Base-by-base conservation (phyloP, 331 rosid species). In the Quercus tomentella region DNA sequence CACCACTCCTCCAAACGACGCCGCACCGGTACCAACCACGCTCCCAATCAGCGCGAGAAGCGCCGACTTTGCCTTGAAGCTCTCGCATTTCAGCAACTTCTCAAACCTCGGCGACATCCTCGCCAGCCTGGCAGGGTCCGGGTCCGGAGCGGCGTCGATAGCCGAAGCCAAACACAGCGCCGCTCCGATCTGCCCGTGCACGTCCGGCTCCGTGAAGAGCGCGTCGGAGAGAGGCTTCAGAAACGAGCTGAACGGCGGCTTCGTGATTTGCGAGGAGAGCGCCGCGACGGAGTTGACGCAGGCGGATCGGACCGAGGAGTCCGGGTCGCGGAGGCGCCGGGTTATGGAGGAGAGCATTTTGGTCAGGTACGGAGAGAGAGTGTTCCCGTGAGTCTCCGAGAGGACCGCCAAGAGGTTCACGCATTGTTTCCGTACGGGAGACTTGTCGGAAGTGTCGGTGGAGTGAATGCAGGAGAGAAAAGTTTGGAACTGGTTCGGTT, bases 221-320 rank as follows among this genome's bases (percentile, higher is more conserved):
- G 98, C 93, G 68, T 90, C 98, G 22, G 92, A 45, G 16, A 96
- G 70, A 61, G 99, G 97, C 88, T 91, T 96, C 84, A 87, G 20
- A 54, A 96, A 91, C 12, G 92, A 77, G 3, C 84, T 16, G 68
- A 93, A 87, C 69, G 97, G 94, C 26, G 91, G 93, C 79, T 76
- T 90, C 52, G 90, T 90, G 83, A 96, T 86, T 81, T 88, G 90
- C 56, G 83, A 41, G 73, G 98, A 89, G 81, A 96, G 87, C 67
- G 98, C 90, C 2, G 93, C 81, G 54, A 90, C 92, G 33, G 98
- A 89, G 70, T 74, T 90, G 73, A 88, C 94, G 80, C 99, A 96
- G 1, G 98, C 93, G 67, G 99, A 89, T 86, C 99, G 96, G 81
- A 93, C 96, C n/a, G 97, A 88, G 51, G 98, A 90, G 84, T 96